Evolutionary conservation across 2,329 filamentous ascomycete genomes (phyloP), one percentile per base, ranked within the genome.

Genomic region (Blastomyces emzantsi): DNA sequence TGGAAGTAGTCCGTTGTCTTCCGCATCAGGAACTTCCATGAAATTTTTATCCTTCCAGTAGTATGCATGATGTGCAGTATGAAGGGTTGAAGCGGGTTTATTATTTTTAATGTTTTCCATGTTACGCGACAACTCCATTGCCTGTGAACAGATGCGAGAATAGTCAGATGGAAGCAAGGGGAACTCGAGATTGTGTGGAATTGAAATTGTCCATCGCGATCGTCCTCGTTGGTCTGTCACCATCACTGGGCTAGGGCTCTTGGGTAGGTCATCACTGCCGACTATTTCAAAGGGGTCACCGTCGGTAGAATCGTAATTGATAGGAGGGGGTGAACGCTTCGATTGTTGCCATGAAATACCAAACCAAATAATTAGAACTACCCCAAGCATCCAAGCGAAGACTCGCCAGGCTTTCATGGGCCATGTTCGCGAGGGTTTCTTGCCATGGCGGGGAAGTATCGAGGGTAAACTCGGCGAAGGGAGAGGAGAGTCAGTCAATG

Each of bases 141-240:
- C 88, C 68, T 88, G 85, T 36, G 77, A 78, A 71, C 87, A 90
- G 64, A 95, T 87, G 52, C 87, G 83, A 17, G 80, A 75, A 71
- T 94, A 94, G 66, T 90, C 83, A 11, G 81, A 75, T 25, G 84
- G 82, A 0, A 80, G 75, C 2, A 94, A 74, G 1, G 90, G 90
- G 65, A 93, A 93, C 3, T 80, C 78, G 56, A 82, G 79, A 64
- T 81, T 81, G 7, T 82, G 79, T 0, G 90, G 90, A 47, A 96
- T 92, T 1, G 85, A 91, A 13, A 95, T 83, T 0, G 90, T 94
- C 91, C 91, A 95, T 72, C 84, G 87, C 13, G 85, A 79, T 61
- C 81, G 82, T 2, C 88, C 88, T 55, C 80, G 79, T 33, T 79
- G 77, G 74, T 92, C 89, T 17, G 82, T 84, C 56, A 92, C 80